A percentile compares a stretch with the other conserved stretches of the same genome.
Conservation (phyloP, 805 yeast genomes). For the Wickerhamiella sorbophila region DNA sequence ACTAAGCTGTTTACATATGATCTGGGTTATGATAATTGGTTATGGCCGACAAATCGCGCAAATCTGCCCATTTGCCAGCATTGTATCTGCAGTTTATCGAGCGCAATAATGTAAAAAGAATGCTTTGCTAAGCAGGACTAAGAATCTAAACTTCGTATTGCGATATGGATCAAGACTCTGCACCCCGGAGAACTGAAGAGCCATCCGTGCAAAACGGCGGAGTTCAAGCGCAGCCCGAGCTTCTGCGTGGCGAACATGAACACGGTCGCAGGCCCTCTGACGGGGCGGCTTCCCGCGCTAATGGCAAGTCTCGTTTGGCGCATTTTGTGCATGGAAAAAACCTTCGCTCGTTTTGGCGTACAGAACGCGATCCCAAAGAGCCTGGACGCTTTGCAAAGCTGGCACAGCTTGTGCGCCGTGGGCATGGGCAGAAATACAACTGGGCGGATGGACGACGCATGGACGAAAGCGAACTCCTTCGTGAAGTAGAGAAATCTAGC, state of each 20-base stretch:
- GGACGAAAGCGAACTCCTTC: conserved; percentile 13
- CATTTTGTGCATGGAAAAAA: neutral
- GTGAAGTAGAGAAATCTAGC: conserved; percentile 14
- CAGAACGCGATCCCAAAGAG: neutral
- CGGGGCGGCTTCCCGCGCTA: neutral
- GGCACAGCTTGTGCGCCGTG: neutral
- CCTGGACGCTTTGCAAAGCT: neutral
- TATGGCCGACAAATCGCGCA: too few species aligned
- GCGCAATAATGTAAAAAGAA: too few species aligned
- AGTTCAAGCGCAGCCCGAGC: too few species aligned
- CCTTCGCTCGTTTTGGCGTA: conserved; percentile 2
- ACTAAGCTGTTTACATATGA: too few species aligned
- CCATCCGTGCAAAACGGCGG: too few species aligned
- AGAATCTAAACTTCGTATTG: neutral
- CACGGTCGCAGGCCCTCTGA: neutral
- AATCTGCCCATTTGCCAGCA: too few species aligned
- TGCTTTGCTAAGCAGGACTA: neutral
- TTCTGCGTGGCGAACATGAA: too few species aligned
- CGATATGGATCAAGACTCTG: neutral
- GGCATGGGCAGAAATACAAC: conserved; percentile 9
- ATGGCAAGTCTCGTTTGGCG: neutral
- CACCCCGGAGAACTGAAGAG: neutral
- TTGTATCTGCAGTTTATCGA: too few species aligned
- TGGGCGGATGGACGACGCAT: conserved; percentile 9
- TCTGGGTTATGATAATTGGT: too few species aligned